Conservation (phyloP, 169 alveolate species). For the Amoebophrya sp. region DNA sequence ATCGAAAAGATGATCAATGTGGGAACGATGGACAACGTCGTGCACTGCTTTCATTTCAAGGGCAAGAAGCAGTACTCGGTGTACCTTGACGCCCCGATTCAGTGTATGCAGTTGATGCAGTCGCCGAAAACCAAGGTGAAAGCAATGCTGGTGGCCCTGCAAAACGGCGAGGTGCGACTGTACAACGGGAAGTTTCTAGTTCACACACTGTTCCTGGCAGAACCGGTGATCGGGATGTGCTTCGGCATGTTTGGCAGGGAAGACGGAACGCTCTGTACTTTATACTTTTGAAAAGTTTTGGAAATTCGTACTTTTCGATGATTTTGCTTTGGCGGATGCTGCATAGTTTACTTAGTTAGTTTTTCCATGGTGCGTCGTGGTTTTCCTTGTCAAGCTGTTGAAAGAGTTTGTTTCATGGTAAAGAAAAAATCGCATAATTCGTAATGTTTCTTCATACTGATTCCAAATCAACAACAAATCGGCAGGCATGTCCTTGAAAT, state of each 20-base stretch:
- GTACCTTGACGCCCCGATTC: background rate
- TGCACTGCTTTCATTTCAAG: slow-evolving; percentile 50
- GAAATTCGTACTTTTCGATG: too few relatives aligned
- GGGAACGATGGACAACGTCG: slow-evolving; percentile 56
- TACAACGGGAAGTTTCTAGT: slow-evolving; percentile 63
- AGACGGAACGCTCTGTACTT: slow-evolving; percentile 45
- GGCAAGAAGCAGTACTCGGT: slow-evolving; percentile 52
- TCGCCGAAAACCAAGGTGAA: slow-evolving; percentile 25
- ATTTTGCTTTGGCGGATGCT: too few relatives aligned
- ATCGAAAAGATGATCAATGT: slow-evolving; percentile 52
- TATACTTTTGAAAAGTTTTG: too few relatives aligned
- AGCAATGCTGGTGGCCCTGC: slow-evolving; percentile 58
- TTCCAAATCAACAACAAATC: too few relatives aligned
- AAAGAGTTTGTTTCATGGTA: too few relatives aligned
- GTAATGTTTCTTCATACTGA: too few relatives aligned
- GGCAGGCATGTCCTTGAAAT: background rate
- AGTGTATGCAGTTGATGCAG: background rate
- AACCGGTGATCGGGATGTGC: slow-evolving; percentile 34
- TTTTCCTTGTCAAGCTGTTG: too few relatives aligned
- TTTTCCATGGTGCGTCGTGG: too few relatives aligned
- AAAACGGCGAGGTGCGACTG: slow-evolving; percentile 61
- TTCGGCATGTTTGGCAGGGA: slow-evolving; percentile 69
- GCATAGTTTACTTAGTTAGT: too few relatives aligned
- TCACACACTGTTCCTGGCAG: background rate
- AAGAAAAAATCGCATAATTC: too few relatives aligned